Base-by-base conservation (phyloP, 2,329 filamentous ascomycete genomes). In the Sclerotinia nivalis region DNA sequence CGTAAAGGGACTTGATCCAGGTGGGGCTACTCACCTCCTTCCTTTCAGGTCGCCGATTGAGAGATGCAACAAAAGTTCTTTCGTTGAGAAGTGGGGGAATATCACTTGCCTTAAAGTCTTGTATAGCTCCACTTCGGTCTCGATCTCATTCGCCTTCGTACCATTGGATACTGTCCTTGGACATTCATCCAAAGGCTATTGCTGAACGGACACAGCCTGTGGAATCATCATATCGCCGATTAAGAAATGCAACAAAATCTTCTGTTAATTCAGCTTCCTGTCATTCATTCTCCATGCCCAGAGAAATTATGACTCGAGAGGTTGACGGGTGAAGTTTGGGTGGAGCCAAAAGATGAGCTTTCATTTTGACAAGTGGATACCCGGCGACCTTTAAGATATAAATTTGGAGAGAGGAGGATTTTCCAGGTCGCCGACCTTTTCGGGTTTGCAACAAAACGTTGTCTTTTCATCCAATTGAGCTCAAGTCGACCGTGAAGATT, bases 391-490 rank as follows among this genome's bases (percentile, higher is more conserved):
- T 64, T 31, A 64, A 31, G 28, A 28, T 18, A 28, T 13, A 28
- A 28, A 28, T 25, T 52, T n/a, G 4, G 31, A 25, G 6, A 18
- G 22, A 50, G 15, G 8, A 18, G 8, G 25, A 3, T 20, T 25
- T 45, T 47, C 9, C n/a, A 67, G 66, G 56, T 68, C 66, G 56
- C 56, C 66, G 45, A 62, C 45, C 56, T 50, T 62, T 62, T 45
- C n/a, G 54, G 66, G 43, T 43, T 52, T 68, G 66, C 66, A 68
- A 68, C 66, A 52, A 61, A 43, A 37, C 10, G 43, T 20, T 60
- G 28, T 60, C 54, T 47, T n/a, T 34, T 37, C 31, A 54, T 50
- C 9, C 10, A 52, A 31, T 20, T 37, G 25, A 31, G 43, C 47
- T 20, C 31, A 9, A 18, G 13, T 47, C 50, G 13, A 55, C 15